phyloP scores from a whole-genome alignment of 345 rosid genomes.

The Eucalyptus coolabah region DNA sequence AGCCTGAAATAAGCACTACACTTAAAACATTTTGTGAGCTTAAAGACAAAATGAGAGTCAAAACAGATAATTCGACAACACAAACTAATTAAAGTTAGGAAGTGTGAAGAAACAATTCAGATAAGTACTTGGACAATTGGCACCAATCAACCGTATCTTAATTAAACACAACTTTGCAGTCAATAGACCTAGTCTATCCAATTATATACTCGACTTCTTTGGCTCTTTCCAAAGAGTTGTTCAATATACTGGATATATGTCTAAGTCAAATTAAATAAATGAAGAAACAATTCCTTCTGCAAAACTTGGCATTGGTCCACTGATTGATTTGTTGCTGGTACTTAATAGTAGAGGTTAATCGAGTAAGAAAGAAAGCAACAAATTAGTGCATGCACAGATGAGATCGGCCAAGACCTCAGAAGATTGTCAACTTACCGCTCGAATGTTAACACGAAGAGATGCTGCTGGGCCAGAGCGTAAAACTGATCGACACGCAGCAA shows the following conservation, averaged over 20 bases:
- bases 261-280: neutral
- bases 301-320: neutral
- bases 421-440: conserved; percentile 52
- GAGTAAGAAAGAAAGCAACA: neutral
- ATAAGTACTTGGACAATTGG: neutral
- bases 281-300: neutral
- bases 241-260: neutral
- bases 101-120: neutral
- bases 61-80: neutral
- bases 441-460: conserved; percentile 66
- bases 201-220: neutral
- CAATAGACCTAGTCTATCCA: neutral
- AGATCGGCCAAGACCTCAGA: neutral
- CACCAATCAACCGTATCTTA: neutral
- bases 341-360: neutral
- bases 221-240: neutral
- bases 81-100: neutral
- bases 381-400: neutral
- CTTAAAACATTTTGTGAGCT: neutral
- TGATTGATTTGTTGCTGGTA: neutral
- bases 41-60: neutral
- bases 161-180: neutral
- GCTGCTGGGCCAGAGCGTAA: conserved; percentile 83
- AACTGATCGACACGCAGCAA: conserved; percentile 41
- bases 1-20: neutral